Evolutionary conservation across 2,329 filamentous ascomycete genomes (phyloP).

Genomic region (Neoascochyta sp.): DNA sequence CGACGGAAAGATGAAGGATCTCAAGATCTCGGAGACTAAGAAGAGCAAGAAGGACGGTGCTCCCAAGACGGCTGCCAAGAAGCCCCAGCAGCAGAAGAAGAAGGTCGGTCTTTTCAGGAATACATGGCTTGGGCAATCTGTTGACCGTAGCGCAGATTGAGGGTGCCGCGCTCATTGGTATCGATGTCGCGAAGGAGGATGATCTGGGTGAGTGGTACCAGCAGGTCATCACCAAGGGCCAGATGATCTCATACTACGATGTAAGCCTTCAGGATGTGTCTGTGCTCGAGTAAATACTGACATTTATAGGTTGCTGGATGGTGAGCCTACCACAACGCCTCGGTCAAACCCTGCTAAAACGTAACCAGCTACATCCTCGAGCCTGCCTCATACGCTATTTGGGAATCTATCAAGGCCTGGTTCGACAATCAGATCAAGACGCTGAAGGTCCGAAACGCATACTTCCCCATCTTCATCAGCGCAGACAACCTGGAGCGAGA

Average conservation of each 20-base stretch:
- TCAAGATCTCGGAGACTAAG: slow-evolving; percentile 39
- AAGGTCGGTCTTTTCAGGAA: slow-evolving; percentile 22
- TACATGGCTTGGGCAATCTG: slow-evolving; percentile 1
- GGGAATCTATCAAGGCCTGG: slow-evolving; percentile 61
- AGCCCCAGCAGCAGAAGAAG: slow-evolving; percentile 50
- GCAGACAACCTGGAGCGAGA: slow-evolving; percentile 75
- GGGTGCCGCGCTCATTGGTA: slow-evolving; percentile 70
- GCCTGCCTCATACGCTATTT: slow-evolving; percentile 63
- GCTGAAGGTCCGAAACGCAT: slow-evolving; percentile 90
- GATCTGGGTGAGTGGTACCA: slow-evolving; percentile 97
- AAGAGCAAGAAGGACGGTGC: slow-evolving; percentile 38
- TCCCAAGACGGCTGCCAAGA: slow-evolving; percentile 36
- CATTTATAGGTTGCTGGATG: slow-evolving; percentile 26
- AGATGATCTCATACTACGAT: slow-evolving; percentile 98
- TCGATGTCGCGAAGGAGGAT: slow-evolving; percentile 77
- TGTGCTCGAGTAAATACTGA: slow-evolving; percentile 1
- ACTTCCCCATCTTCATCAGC: slow-evolving; percentile 89
- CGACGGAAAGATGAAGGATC: slow-evolving; percentile 47
- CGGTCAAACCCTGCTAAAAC: slow-evolving; percentile 1
- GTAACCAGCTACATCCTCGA: slow-evolving; percentile 66
- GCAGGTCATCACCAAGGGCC: slow-evolving; percentile 92
- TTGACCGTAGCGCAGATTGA: slow-evolving; percentile 46
- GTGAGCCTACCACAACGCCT: slow-evolving; percentile 6
- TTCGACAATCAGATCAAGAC: slow-evolving; percentile 71
- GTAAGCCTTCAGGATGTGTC: slow-evolving; percentile 59